phyloP scores from a whole-genome alignment of 2,329 filamentous ascomycete genomes.

The Exophiala sideris region DNA sequence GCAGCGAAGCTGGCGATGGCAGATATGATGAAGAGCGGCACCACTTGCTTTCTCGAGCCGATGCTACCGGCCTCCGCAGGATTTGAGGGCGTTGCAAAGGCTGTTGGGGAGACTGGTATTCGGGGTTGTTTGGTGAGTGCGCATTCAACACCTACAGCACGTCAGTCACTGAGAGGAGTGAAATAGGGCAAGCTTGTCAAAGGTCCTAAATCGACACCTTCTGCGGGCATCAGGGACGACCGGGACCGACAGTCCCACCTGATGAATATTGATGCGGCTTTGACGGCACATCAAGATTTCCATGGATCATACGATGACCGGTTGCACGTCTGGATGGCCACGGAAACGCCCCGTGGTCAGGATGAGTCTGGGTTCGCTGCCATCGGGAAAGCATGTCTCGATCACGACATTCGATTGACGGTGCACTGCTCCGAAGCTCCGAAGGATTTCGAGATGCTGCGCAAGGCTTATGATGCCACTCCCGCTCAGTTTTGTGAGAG shows the following conservation, averaged over 20 bases:
- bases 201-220: no score
- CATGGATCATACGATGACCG: neutral
- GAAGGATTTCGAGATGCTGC: neutral
- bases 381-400: neutral
- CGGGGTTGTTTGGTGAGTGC: neutral
- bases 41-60: neutral
- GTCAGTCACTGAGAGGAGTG: no score
- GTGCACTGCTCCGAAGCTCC: neutral
- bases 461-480: neutral
- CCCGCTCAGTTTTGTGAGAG: neutral
- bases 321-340: neutral
- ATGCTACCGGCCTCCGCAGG: neutral
- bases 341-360: neutral
- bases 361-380: no score
- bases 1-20: neutral
- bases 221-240: no score
- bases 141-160: neutral
- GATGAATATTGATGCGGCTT: no score
- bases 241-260: no score
- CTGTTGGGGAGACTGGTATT: neutral
- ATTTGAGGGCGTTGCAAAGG: neutral
- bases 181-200: no score
- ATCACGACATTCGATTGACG: neutral
- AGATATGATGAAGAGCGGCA: slow-evolving; percentile 3
- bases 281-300: neutral